Evolutionary conservation across 169 alveolate genomes (phyloP).

Genomic region (Babesia bovis): DNA sequence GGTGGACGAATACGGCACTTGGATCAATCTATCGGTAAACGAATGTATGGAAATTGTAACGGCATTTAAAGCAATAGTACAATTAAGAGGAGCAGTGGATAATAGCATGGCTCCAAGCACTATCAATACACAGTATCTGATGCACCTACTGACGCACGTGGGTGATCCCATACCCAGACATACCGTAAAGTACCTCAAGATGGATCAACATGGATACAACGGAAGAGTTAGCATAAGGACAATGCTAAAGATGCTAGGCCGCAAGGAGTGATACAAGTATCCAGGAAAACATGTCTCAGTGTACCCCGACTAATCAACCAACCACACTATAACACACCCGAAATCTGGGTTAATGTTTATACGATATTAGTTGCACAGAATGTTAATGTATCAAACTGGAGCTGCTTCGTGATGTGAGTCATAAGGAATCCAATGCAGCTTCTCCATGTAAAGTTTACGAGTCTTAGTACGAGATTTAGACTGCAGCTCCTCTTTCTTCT

Average conservation of each 20-base stretch:
- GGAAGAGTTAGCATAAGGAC: conserved; percentile 42
- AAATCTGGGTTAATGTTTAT: too few relatives aligned
- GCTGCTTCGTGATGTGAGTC: conserved; percentile 75
- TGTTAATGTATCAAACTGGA: too few relatives aligned
- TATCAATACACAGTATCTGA: conserved; percentile 17
- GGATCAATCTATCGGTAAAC: conserved; percentile 20
- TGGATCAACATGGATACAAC: conserved; percentile 18
- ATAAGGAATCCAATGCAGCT: conserved; percentile 87
- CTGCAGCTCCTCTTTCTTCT: conserved; percentile 74
- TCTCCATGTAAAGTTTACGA: conserved; percentile 73
- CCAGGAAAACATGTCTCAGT: too few relatives aligned
- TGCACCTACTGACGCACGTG: conserved; percentile 16
- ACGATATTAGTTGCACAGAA: too few relatives aligned
- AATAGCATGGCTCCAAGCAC: not conserved
- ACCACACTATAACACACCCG: too few relatives aligned
- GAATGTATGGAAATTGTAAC: conserved; percentile 28
- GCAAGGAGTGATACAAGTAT: conserved; percentile 8
- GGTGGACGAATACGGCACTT: conserved; percentile 37
- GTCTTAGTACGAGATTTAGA: conserved; percentile 78
- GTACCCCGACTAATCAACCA: too few relatives aligned
- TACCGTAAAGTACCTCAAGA: conserved; percentile 2
- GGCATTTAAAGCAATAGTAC: conserved; percentile 21
- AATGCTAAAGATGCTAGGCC: conserved; percentile 27
- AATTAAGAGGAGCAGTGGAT: conserved; percentile 5
- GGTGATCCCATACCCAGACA: conserved; percentile 33